Evolutionary conservation across 2,329 filamentous ascomycete species (phyloP).

Genomic region (Fusarium brevicatenulatum): DNA sequence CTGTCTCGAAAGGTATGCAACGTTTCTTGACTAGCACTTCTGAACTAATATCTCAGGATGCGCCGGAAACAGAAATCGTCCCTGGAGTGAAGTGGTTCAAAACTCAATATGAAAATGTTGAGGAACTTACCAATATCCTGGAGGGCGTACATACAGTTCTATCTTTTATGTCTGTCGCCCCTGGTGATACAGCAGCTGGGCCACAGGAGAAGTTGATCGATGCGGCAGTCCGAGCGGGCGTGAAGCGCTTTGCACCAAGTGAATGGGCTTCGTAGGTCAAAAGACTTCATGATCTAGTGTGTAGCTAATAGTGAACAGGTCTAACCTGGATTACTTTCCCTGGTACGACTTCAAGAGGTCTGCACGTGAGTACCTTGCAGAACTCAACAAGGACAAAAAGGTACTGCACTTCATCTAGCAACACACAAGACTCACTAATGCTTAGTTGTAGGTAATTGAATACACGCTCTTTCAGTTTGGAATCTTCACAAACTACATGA

Average conservation of each 20-base stretch:
- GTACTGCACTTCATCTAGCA: constrained; percentile 32
- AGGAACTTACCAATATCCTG: constrained; percentile 51
- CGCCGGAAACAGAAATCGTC: background rate
- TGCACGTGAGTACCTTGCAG: constrained; percentile 59
- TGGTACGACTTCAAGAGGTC: constrained; percentile 54
- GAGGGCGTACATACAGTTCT: constrained; percentile 62
- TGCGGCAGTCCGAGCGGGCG: constrained; percentile 66
- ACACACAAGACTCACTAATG: accelerated
- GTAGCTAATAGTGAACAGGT: background rate
- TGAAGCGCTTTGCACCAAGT: constrained; percentile 69
- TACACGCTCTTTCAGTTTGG: constrained; percentile 67
- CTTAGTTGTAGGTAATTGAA: constrained; percentile 57
- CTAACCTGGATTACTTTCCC: constrained; percentile 12
- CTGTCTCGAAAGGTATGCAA: constrained; percentile 58
- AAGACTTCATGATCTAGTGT: accelerated
- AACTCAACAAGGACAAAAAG: constrained; percentile 60
- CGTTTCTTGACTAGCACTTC: background rate
- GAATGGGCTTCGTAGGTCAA: constrained; percentile 61
- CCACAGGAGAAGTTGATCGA: constrained; percentile 59
- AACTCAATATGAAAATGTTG: constrained; percentile 48
- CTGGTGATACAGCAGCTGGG: constrained; percentile 40
- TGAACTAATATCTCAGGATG: constrained; percentile 11
- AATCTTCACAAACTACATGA: constrained; percentile 65
- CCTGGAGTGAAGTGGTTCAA: constrained; percentile 19
- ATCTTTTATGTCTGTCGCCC: constrained; percentile 57